A percentile compares a stretch with the other conserved stretches of the same genome.
Evolutionary conservation across 192 early-diverging fungal species (phyloP).

Genomic region (Coemansia sp.): DNA sequence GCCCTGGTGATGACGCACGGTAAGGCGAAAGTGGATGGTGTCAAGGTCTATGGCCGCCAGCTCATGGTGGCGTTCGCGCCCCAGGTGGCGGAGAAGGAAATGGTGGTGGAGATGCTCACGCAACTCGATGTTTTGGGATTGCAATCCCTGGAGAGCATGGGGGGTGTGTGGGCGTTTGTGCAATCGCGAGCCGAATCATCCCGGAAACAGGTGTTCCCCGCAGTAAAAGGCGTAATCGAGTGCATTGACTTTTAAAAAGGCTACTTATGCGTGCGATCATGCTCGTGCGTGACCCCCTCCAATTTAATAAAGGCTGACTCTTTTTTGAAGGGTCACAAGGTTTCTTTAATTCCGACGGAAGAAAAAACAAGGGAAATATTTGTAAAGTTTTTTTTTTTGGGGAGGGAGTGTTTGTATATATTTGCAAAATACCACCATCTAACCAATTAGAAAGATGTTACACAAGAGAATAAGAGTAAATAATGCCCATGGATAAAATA

Average conservation of each 20-base stretch:
- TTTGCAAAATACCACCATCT: neutral
- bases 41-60: slow-evolving; percentile 40
- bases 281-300: neutral
- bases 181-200: slow-evolving; percentile 32
- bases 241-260: neutral
- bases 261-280: neutral
- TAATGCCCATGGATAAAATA: neutral
- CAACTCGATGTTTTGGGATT: slow-evolving; percentile 9
- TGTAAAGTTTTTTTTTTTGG: neutral
- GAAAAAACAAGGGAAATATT: neutral
- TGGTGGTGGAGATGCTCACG: slow-evolving; percentile 8
- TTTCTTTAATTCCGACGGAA: neutral
- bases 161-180: slow-evolving; percentile 6
- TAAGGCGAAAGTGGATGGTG: slow-evolving; percentile 23
- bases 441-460: neutral
- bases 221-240: slow-evolving; percentile 29
- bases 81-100: neutral
- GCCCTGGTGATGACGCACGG: slow-evolving; percentile 50
- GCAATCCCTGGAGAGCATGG: neutral
- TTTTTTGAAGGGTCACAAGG: neutral
- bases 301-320: neutral
- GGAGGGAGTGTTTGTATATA: neutral
- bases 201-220: slow-evolving; percentile 48
- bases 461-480: neutral
- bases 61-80: slow-evolving; percentile 22